These are phyloP conservation scores for Manihot esculenta DNA, from an alignment of 441 rosid species.

Conservation along the genomic window DNA sequence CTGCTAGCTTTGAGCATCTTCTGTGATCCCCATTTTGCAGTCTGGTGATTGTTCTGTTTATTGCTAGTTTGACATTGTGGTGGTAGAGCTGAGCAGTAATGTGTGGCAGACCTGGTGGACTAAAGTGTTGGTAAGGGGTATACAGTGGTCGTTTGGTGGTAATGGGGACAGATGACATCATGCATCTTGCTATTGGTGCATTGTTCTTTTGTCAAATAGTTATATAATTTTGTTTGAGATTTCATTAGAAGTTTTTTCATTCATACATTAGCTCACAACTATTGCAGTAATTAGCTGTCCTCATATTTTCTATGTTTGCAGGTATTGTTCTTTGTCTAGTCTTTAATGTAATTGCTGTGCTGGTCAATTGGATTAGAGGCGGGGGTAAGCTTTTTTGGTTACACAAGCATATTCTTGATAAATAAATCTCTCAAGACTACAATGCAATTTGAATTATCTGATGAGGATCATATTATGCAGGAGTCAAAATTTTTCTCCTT, in stretches of 20 bases:
- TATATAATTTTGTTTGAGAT: not conserved
- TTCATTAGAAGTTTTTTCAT: not conserved
- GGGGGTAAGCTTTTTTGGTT: conserved; percentile 57
- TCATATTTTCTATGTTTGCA: conserved; percentile 29
- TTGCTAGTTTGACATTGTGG: too few relatives aligned
- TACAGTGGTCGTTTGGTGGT: not conserved
- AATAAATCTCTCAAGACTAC: conserved; percentile 10
- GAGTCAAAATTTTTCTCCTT: conserved; percentile 85
- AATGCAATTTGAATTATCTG: conserved; percentile 23
- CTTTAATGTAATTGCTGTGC: conserved; percentile 75
- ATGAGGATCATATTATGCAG: conserved; percentile 39
- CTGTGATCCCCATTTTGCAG: too few relatives aligned
- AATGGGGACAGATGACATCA: too few relatives aligned
- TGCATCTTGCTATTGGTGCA: too few relatives aligned
- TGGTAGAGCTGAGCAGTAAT: too few relatives aligned
- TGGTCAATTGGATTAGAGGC: conserved; percentile 83
- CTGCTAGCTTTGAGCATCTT: too few relatives aligned
- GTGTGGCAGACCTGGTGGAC: too few relatives aligned
- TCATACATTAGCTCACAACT: not conserved
- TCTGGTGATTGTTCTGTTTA: too few relatives aligned
- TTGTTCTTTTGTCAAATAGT: not conserved
- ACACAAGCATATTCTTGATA: conserved; percentile 2
- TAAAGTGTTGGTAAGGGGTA: too few relatives aligned
- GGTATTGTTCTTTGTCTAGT: conserved; percentile 84
- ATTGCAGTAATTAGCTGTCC: not conserved